Base-by-base conservation (phyloP, 2,329 filamentous ascomycete genomes). In the Fusarium concolor region DNA sequence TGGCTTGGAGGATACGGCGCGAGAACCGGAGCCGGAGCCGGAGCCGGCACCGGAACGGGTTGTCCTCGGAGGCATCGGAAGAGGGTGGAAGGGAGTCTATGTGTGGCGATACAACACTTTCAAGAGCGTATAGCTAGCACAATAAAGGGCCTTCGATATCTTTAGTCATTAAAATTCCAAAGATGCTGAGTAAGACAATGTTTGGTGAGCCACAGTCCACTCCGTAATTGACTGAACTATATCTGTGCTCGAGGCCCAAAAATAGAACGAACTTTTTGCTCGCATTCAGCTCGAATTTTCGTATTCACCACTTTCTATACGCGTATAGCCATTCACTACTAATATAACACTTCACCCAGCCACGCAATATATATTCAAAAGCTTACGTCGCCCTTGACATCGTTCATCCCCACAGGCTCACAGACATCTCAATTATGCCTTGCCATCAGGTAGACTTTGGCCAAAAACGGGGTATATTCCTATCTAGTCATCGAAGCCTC, bases 401-500 rank as follows among this genome's bases (percentile, higher is more conserved):
- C 26, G 26, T 26, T 26, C 26, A 22, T 20, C 4, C 28, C 38
- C 22, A 24, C 3, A 17, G 5, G 18, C 4, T 24, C 22, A 4
- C 22, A 24, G 22, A 24, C 22, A 24, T 9, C 12, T 31, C 41
- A 20, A 53, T 22, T 57, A 42, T 45, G 41, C 43, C 33, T 63
- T 62, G 24, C 46, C 22, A 24, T 6, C 22, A 24, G 22, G 22
- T 24, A 24, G 22, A 24, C 22, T 24, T 24, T 4, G 22, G 22
- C 22, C 56, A 67, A 55, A 41, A 58, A 54, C 37, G 59, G 71
- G 73, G 74, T 75, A 75, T 75, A 73, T 75, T 66, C 56, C 43
- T 57, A 49, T 67, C 70, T 75, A 84, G 71, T 84, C 81, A 63
- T 83, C 86, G 73, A 90, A 90, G 2, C 88, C 88, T 56, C 85